phyloP scores from a whole-genome alignment of 768 basidiomycete genomes.

The Lentinula guzmanii region DNA sequence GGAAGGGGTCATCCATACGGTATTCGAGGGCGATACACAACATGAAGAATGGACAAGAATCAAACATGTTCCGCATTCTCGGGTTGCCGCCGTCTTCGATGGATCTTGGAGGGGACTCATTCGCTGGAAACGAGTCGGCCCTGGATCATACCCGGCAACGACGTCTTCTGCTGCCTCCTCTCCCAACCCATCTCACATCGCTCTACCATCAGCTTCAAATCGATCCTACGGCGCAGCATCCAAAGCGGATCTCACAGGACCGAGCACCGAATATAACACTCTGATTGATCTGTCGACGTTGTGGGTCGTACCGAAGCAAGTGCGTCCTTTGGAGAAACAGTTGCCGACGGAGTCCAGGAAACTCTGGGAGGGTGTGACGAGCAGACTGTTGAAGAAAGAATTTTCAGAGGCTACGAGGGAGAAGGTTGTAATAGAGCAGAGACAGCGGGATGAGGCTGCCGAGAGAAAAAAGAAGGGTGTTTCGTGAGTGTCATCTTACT shows the following conservation, averaged over 20 bases:
- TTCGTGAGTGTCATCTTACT: conserved; percentile 48
- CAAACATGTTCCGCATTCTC: conserved; percentile 81
- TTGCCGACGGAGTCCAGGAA: conserved; percentile 74
- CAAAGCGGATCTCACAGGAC: conserved; percentile 33
- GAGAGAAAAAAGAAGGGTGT: conserved; percentile 78
- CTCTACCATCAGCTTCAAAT: conserved; percentile 29
- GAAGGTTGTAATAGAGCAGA: conserved; percentile 91
- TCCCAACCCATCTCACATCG: conserved; percentile 38
- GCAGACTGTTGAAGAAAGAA: conserved; percentile 71
- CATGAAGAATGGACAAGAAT: conserved; percentile 76
- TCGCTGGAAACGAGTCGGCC: conserved; percentile 64
- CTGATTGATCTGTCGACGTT: conserved; percentile 76
- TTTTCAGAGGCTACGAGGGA: conserved; percentile 87
- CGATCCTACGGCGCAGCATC: conserved; percentile 32
- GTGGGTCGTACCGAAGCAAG: conserved; percentile 71
- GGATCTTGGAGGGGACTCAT: conserved; percentile 85
- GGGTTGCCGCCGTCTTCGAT: conserved; percentile 76
- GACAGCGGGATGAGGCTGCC: conserved; percentile 82
- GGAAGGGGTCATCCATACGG: conserved; percentile 88
- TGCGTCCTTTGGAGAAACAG: conserved; percentile 79
- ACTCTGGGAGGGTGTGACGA: conserved; percentile 85
- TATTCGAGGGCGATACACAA: conserved; percentile 55
- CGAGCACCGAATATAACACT: conserved; percentile 52
- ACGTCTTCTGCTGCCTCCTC: conserved; percentile 40
- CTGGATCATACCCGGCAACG: conserved; percentile 34